These are phyloP conservation scores for Plasmodium inui DNA, from an alignment of 169 alveolate genomes.

Conservation along the genomic window DNA sequence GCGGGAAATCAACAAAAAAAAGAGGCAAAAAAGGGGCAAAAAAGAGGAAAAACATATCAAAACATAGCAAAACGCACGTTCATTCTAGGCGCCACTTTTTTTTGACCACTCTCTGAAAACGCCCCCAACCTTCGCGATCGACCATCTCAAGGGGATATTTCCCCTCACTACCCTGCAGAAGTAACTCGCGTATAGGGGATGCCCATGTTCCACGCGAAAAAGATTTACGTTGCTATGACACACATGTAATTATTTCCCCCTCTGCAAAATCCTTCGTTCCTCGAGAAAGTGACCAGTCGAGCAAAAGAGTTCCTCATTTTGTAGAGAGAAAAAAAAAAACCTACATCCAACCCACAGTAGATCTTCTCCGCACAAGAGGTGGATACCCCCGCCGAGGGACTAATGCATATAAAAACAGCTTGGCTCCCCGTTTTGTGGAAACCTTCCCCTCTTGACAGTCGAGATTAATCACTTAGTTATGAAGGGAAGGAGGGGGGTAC, in stretches of 20 bases:
- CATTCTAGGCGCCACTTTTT: neutral
- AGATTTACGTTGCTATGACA: too few relatives aligned
- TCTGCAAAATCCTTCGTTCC: too few relatives aligned
- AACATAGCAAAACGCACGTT: neutral
- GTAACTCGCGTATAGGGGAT: too few relatives aligned
- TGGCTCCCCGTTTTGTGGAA: neutral
- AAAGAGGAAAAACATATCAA: too few relatives aligned
- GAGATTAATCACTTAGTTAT: neutral
- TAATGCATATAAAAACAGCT: neutral
- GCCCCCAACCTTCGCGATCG: neutral
- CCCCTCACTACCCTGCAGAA: too few relatives aligned
- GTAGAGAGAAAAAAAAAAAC: neutral
- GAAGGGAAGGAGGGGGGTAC: neutral
- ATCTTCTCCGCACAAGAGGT: neutral
- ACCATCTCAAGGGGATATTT: too few relatives aligned
- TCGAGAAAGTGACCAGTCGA: neutral
- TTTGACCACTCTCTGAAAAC: neutral
- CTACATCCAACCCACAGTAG: neutral
- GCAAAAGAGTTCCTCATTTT: neutral
- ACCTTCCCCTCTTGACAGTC: neutral
- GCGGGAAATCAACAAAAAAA: neutral
- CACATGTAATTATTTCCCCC: too few relatives aligned
- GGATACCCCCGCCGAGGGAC: neutral
- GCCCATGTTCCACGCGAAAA: neutral
- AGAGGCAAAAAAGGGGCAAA: neutral